phyloP scores from a whole-genome alignment of 192 early-diverging fungal genomes.

The Podila clonocystis region DNA sequence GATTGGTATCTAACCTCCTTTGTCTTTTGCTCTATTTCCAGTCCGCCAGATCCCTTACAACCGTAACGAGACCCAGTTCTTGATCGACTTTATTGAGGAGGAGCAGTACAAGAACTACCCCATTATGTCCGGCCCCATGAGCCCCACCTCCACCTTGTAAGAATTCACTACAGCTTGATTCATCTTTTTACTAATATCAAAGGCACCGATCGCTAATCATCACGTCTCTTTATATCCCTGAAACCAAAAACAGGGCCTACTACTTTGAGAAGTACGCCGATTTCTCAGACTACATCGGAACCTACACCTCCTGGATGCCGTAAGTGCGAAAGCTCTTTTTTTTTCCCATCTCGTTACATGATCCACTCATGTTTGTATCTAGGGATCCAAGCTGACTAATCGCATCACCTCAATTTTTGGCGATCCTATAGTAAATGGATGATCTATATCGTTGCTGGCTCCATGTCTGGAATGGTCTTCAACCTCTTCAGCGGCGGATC shows the following conservation, averaged over 20 bases:
- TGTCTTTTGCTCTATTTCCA: not conserved
- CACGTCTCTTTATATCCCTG: no score
- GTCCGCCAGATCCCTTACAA: slow-evolving; percentile 48
- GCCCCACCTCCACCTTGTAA: slow-evolving; percentile 46
- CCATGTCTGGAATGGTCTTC: slow-evolving; percentile 41
- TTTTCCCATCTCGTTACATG: not conserved
- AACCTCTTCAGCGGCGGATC: slow-evolving; percentile 46
- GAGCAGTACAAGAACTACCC: slow-evolving; percentile 41
- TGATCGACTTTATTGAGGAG: slow-evolving; percentile 47
- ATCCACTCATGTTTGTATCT: no score
- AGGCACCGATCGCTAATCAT: not conserved
- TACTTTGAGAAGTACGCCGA: slow-evolving; percentile 40
- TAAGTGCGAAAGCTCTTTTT: slow-evolving; percentile 11
- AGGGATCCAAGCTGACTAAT: no score
- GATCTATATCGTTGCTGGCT: slow-evolving; percentile 40
- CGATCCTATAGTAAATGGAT: slow-evolving; percentile 20
- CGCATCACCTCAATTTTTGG: no score
- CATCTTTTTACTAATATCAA: not conserved
- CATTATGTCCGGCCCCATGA: slow-evolving; percentile 29
- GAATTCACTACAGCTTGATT: not conserved
- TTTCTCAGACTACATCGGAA: slow-evolving; percentile 14
- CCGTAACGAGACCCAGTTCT: slow-evolving; percentile 45
- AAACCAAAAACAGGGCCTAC: slow-evolving; percentile 8
- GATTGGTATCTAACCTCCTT: not conserved
- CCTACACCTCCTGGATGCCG: slow-evolving; percentile 51